A percentile compares a stretch with the other conserved stretches of the same genome.
Conservation (phyloP, 2,329 filamentous ascomycete genomes). For the Fusarium robinianum region DNA sequence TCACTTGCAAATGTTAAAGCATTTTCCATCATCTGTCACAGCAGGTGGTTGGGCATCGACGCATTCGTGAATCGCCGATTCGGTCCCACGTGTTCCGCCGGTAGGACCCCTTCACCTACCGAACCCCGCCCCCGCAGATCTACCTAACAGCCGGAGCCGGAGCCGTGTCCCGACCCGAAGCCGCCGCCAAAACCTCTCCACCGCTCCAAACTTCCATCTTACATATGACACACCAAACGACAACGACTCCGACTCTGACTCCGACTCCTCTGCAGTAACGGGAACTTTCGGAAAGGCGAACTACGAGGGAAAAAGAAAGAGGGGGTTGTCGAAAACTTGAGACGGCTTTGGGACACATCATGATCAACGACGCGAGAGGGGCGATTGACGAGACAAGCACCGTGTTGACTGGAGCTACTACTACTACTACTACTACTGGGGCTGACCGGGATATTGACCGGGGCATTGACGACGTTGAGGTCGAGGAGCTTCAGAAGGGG, state of each 20-base stretch:
- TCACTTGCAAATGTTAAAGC: no score
- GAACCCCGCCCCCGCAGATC: conserved; percentile 30
- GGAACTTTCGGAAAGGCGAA: not conserved
- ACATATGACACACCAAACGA: not conserved
- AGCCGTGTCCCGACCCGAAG: conserved; percentile 24
- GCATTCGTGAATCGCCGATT: conserved; percentile 13
- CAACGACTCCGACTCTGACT: not conserved
- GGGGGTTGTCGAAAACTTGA: no score
- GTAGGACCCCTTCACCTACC: not conserved
- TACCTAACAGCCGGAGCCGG: conserved; percentile 23
- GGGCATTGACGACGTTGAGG: conserved; percentile 35
- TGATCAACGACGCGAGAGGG: conserved; percentile 24
- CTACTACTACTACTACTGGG: not conserved
- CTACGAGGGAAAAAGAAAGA: not conserved
- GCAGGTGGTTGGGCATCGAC: no score
- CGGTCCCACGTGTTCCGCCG: conserved; percentile 7
- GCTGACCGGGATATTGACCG: conserved; percentile 11
- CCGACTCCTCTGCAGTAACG: conserved; percentile 15
- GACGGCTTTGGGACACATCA: no score
- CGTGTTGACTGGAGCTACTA: no score
- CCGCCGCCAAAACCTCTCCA: conserved; percentile 8
- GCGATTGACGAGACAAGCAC: conserved; percentile 16
- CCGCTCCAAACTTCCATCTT: conserved; percentile 4
- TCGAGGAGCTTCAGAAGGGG: conserved; percentile 31
- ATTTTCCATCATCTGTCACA: no score